Conservation (phyloP, 129 eudicot species). For the Lactuca saligna region DNA sequence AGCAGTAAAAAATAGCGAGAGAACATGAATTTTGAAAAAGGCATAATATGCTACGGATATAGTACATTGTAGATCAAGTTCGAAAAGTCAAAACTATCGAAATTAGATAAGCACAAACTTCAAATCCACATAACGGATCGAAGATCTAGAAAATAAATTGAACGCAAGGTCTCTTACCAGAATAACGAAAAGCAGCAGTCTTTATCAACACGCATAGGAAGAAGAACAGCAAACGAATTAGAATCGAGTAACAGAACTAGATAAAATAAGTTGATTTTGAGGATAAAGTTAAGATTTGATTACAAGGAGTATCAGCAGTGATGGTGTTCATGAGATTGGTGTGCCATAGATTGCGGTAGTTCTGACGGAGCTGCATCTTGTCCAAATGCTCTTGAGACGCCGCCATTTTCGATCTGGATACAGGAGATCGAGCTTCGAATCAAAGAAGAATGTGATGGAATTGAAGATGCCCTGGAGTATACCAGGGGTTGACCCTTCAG, state of each 20-base stretch:
- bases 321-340: conserved; percentile 76
- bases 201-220: conserved; percentile 30
- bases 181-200: conserved; percentile 82
- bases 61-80: conserved; percentile 11
- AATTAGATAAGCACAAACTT: conserved; percentile 1
- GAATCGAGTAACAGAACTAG: neutral
- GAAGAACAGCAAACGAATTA: conserved; percentile 18
- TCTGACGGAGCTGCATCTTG: conserved; percentile 83
- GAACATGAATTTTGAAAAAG: neutral
- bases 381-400: conserved; percentile 56
- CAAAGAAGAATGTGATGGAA: conserved; percentile 14
- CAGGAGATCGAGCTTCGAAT: conserved; percentile 11
- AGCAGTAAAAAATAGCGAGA: neutral
- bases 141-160: conserved; percentile 4
- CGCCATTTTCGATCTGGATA: conserved; percentile 26
- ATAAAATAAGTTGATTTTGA: neutral
- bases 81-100: neutral
- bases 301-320: conserved; percentile 81
- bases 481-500: conserved; percentile 17
- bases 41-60: neutral
- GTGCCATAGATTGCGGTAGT: conserved; percentile 89
- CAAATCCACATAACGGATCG: conserved; percentile 7
- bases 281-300: conserved; percentile 12
- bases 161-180: conserved; percentile 53
- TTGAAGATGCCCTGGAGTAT: neutral